Evolutionary conservation across 768 basidiomycete species (phyloP).

Genomic region (Lentinula sp.): DNA sequence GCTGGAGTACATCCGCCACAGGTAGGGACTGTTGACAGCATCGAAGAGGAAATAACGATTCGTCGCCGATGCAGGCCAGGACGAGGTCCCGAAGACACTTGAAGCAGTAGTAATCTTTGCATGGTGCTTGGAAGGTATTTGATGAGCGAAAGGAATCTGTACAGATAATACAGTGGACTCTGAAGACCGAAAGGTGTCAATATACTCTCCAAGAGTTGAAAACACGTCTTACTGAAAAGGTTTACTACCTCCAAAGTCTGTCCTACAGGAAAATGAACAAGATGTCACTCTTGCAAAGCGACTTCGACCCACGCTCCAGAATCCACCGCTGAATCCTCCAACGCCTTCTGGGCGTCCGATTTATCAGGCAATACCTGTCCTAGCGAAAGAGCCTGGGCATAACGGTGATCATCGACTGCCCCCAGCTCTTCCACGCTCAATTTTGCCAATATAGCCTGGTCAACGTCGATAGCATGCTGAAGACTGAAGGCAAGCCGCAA

Average conservation of each 20-base stretch:
- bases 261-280: not conserved
- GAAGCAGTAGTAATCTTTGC: conserved; percentile 41
- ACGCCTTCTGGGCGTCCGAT: conserved; percentile 7
- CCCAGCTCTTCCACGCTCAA: conserved; percentile 26
- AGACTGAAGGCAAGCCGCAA: conserved; percentile 35
- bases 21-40: conserved; percentile 40
- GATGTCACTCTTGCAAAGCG: not conserved
- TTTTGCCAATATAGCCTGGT: conserved; percentile 24
- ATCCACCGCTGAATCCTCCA: not conserved
- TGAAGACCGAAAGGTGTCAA: conserved; percentile 5
- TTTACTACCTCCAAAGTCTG: not conserved
- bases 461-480: conserved; percentile 30
- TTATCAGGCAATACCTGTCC: conserved; percentile 15
- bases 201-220: not conserved
- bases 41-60: conserved; percentile 44
- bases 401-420: conserved; percentile 33
- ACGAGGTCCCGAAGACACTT: conserved; percentile 38
- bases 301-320: not conserved
- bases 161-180: conserved; percentile 35
- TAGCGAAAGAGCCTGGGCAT: conserved; percentile 29
- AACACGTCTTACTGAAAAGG: not conserved
- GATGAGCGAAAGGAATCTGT: conserved; percentile 21
- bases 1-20: conserved; percentile 15
- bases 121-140: conserved; percentile 31
- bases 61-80: conserved; percentile 37